Evolutionary conservation across 495 filamentous ascomycete species (phyloP).

Genomic region (Hypoxylon trugodes): DNA sequence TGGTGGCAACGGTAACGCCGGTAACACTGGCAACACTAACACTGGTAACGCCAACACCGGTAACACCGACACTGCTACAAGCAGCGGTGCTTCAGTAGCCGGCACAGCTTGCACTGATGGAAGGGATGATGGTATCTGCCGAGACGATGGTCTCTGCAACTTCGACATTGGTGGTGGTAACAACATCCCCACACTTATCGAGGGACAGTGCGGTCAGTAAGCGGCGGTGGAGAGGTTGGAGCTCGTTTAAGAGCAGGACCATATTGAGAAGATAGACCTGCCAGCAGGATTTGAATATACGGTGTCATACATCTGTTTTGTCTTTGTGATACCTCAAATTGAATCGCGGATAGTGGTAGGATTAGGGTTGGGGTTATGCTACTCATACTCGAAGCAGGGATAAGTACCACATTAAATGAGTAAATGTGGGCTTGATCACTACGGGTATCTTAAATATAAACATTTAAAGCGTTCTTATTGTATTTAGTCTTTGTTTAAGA

Average conservation of each 20-base stretch:
- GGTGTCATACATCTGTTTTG: too few species aligned
- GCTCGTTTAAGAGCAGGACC: background rate
- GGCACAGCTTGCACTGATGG: background rate
- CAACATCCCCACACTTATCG: too few species aligned
- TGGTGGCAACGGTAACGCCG: background rate
- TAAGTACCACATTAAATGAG: too few species aligned
- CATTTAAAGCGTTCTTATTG: too few species aligned
- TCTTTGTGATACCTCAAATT: too few species aligned
- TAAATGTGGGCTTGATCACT: too few species aligned
- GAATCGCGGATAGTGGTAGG: too few species aligned
- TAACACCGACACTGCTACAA: background rate
- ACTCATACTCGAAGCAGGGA: too few species aligned
- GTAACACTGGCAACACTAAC: background rate
- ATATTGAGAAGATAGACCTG: background rate
- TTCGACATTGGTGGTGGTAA: background rate
- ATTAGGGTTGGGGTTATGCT: too few species aligned
- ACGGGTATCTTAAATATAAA: too few species aligned
- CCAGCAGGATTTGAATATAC: background rate
- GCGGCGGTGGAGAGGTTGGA: background rate
- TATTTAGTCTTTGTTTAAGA: too few species aligned
- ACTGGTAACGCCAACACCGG: background rate
- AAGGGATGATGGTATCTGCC: background rate
- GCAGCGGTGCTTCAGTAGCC: background rate
- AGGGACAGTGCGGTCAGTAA: background rate
- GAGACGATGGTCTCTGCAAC: background rate